Percentiles rank a stretch among this genome's conserved stretches.
Evolutionary conservation across 2,329 filamentous ascomycete species (phyloP).

Genomic region (Ascomycota sp.): DNA sequence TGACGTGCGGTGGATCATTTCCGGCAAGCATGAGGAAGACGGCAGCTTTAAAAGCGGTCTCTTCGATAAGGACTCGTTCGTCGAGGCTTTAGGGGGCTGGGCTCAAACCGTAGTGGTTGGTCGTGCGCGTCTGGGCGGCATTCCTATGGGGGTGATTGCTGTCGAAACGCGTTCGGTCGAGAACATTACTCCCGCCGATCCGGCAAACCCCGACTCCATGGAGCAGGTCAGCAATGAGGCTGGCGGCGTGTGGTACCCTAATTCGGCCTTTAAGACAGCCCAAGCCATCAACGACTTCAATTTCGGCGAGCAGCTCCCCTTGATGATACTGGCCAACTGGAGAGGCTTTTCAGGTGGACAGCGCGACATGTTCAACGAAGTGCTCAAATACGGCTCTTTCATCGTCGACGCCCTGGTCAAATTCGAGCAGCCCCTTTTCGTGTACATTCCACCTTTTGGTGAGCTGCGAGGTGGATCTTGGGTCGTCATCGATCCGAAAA

Average conservation of each 20-base stretch:
- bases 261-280: conserved; percentile 98
- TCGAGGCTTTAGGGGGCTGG: conserved; percentile 92
- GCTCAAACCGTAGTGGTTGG: conserved; percentile 90
- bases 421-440: conserved; percentile 95
- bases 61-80: conserved; percentile 91
- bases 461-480: conserved; percentile 97
- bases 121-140: conserved; percentile 85
- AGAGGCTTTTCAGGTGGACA: conserved; percentile 98
- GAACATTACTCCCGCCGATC: conserved; percentile 89
- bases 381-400: conserved; percentile 97
- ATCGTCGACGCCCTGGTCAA: conserved; percentile 97
- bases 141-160: conserved; percentile 92
- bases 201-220: conserved; percentile 93
- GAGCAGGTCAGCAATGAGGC: conserved; percentile 88
- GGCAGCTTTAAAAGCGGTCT: conserved; percentile 58
- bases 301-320: conserved; percentile 85
- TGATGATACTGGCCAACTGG: conserved; percentile 99
- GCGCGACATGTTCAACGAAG: conserved; percentile 99
- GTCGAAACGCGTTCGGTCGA: conserved; percentile 91
- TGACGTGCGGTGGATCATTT: conserved; percentile 85
- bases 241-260: conserved; percentile 98
- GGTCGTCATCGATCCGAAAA: conserved; percentile 97
- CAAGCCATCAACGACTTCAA: conserved; percentile 99
- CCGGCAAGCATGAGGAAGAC: conserved; percentile 57
- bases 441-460: conserved; percentile 92